Conservation (phyloP, 2,329 filamentous ascomycete species). For the Fonsecaea erecta region DNA sequence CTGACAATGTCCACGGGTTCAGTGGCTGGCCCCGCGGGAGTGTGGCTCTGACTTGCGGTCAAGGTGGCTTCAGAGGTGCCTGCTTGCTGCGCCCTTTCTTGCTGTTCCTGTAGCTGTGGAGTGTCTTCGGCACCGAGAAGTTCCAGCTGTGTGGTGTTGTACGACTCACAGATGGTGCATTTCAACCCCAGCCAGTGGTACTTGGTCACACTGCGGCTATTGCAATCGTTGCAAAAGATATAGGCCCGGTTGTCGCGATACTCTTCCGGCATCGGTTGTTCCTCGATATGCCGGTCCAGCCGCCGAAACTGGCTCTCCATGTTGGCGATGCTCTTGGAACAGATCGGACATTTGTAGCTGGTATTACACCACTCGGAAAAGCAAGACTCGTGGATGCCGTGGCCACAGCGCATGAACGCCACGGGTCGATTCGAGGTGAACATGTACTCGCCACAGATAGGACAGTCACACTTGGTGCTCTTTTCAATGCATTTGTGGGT, state of each 20-base stretch:
- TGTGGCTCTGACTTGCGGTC: slow-evolving; percentile 37
- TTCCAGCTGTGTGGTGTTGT: slow-evolving; percentile 52
- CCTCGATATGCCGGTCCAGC: slow-evolving; percentile 81
- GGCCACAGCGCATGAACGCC: slow-evolving; percentile 92
- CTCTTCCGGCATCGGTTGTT: slow-evolving; percentile 88
- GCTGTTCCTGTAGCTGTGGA: slow-evolving; percentile 31
- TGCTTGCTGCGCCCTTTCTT: slow-evolving; percentile 37
- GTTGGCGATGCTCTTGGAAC: slow-evolving; percentile 93
- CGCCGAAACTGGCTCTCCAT: slow-evolving; percentile 97
- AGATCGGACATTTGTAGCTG: slow-evolving; percentile 95
- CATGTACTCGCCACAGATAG: slow-evolving; percentile 95
- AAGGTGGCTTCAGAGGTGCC: slow-evolving; percentile 36
- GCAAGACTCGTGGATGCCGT: slow-evolving; percentile 91
- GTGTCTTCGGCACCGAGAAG: slow-evolving; percentile 44
- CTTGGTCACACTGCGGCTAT: slow-evolving; percentile 78
- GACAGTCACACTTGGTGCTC: slow-evolving; percentile 92
- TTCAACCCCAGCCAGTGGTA: slow-evolving; percentile 97
- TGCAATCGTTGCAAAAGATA: slow-evolving; percentile 94
- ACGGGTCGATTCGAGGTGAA: slow-evolving; percentile 88
- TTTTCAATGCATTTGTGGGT: slow-evolving; percentile 94
- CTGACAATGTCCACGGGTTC: slow-evolving; percentile 23
- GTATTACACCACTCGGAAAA: slow-evolving; percentile 85
- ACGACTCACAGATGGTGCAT: slow-evolving; percentile 65
- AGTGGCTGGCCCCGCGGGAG: slow-evolving; percentile 28
- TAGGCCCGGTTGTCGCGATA: slow-evolving; percentile 79